Evolutionary conservation across 495 filamentous ascomycete genomes (phyloP), one percentile per base, ranked within the genome.

Genomic region (Annulohypoxylon stygium): DNA sequence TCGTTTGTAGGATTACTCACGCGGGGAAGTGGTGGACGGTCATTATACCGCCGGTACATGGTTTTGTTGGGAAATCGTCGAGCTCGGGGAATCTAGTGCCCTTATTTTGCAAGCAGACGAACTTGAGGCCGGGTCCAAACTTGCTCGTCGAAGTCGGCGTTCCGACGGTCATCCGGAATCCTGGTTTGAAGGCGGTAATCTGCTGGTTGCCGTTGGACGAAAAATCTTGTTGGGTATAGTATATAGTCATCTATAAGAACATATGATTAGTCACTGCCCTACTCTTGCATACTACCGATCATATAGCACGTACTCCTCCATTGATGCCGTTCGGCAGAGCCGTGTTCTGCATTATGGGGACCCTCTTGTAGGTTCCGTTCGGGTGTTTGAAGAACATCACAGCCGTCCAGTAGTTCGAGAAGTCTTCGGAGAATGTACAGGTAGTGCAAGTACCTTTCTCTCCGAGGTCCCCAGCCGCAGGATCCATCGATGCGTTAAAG

Each of bases 81-180:
- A 84, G 79, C 76, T 86, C 81, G 59, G 81, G 80, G 79, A 84
- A 80, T 75, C 83, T 77, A n/a, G 83, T 81, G 58, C 76, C 77
- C 73, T 83, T 84, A 71, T 82, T 78, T 39, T 81, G 70, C 37
- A 87, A 75, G 69, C 86, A 88, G 41, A 84, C 82, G 55, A 83
- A 88, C 50, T 82, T 79, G 9, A 88, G 80, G 36, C 86, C 86
- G 16, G 73, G 69, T 36, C 79, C 76, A 20, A 65, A 76, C 61
- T 76, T 77, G 50, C 61, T 71, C 36, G 67, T 78, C 14, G 77
- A 76, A 3, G 81, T 79, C 20, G 84, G 82, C 69, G 64, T 82
- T 57, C 86, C 85, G 37, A 86, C 82, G 2, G 83, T 84, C 86
- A 88, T 88, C 61, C 86, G 84, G 81, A 88, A 88, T 61, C 86